Base-by-base conservation (phyloP, 257 asterid genomes). In the Gentiana dahurica region DNA sequence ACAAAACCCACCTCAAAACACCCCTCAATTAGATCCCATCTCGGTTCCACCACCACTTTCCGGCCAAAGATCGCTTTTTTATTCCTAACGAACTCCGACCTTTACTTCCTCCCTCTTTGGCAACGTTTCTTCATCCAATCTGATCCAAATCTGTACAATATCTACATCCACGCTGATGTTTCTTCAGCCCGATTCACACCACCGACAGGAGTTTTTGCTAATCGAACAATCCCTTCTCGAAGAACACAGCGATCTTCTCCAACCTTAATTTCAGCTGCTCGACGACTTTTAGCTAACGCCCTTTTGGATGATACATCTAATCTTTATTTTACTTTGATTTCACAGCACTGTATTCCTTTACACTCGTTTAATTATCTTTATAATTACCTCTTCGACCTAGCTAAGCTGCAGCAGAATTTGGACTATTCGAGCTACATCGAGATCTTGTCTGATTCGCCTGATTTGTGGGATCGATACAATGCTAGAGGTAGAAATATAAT, bases 211-310 rank as follows among this genome's bases (percentile, higher is more conserved):
- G 77, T 82, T 35, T 86, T 89, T 58, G 61, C 73, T 11, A 75
- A 74, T 10, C 71, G 67, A 41, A 43, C 75, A 12, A 84, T 86
- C 56, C 88, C 85, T 0, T 69, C 96, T 0, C 87, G 84, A 65
- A 68, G 89, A n/a, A 90, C 97, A 1, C 96, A 90, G 36, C 69
- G 97, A 54, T 82, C 97, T 3, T 89, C 97, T 2, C 97, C 97
- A 2, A 89, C 93, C 1, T 68, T 86, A 2, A 71, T 86, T 12
- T 86, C 93, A 24, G 93, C 95, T 45, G 76, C 93, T 2, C 82
- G 95, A 41, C 73, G 93, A 32, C 75, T 86, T 34, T 67, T 86
- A 34, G 93, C 95, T 48, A 77, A 80, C 54, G 95, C 93, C 35
- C 66, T 86, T 63, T 64, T 86, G 2, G 82, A 86, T 50, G 95